phyloP scores from a whole-genome alignment of 2,329 filamentous ascomycete species.

The Aspergillus ochraceus region DNA sequence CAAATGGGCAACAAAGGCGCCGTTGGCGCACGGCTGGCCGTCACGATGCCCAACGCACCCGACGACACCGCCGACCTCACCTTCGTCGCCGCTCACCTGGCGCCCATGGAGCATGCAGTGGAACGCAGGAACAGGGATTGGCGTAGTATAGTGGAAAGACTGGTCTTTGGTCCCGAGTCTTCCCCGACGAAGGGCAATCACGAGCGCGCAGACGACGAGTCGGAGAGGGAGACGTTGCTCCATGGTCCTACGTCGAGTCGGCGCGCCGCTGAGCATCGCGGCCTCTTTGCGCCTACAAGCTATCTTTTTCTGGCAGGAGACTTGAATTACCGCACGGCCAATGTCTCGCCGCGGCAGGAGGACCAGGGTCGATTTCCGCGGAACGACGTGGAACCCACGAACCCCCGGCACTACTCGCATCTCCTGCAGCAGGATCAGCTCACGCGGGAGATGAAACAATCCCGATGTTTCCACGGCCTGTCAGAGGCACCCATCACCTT shows the following conservation, averaged over 20 bases:
- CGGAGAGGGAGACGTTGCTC: constrained; percentile 35
- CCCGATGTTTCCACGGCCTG: constrained; percentile 75
- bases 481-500: constrained; percentile 73
- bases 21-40: constrained; percentile 72
- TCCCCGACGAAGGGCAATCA: constrained; percentile 8
- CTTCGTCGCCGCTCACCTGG: constrained; percentile 84
- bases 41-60: constrained; percentile 42
- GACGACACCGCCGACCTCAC: constrained; percentile 66
- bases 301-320: constrained; percentile 88
- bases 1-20: constrained; percentile 97
- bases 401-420: constrained; percentile 63
- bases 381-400: constrained; percentile 48
- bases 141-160: constrained; percentile 74
- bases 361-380: constrained; percentile 64
- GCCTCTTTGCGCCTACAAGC: constrained; percentile 71
- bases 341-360: constrained; percentile 59
- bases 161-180: constrained; percentile 64
- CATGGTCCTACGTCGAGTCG: constrained; percentile 30
- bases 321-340: constrained; percentile 88
- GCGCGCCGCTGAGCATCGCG: constrained; percentile 25
- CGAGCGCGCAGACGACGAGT: constrained; percentile 36
- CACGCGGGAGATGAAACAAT: constrained; percentile 65
- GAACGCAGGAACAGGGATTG: constrained; percentile 81
- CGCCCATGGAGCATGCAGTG: constrained; percentile 79
- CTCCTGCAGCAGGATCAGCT: constrained; percentile 80